Conservation (phyloP, 2,329 filamentous ascomycete species). For the Monosporascus sp. region DNA sequence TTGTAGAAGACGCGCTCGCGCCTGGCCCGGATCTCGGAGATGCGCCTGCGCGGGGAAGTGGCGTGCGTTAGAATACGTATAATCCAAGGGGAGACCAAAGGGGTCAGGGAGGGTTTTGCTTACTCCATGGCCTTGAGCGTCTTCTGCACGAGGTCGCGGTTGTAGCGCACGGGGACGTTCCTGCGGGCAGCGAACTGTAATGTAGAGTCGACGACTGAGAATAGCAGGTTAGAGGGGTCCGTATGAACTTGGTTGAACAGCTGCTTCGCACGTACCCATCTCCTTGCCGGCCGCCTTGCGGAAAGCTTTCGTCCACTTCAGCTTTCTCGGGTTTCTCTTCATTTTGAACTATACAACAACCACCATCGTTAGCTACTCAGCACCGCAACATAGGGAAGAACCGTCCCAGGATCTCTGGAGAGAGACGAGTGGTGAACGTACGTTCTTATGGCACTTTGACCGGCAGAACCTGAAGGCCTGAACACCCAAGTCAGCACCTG, state of each 20-base stretch:
- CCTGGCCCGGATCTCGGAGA: constrained; percentile 75
- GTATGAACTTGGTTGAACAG: constrained; percentile 26
- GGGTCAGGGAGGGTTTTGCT: not conserved
- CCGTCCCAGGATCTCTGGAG: too few species aligned
- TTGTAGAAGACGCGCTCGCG: constrained; percentile 92
- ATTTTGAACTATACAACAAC: constrained; percentile 63
- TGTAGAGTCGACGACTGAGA: constrained; percentile 75
- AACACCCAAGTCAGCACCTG: constrained; percentile 31
- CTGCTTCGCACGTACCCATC: constrained; percentile 4
- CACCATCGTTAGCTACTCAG: not conserved
- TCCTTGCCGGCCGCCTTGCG: constrained; percentile 77
- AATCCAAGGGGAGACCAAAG: too few species aligned
- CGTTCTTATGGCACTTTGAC: constrained; percentile 57
- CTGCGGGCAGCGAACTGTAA: constrained; percentile 87
- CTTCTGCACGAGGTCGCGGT: constrained; percentile 81
- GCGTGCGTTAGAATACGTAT: not conserved
- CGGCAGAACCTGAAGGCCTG: constrained; percentile 40
- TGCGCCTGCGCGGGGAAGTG: constrained; percentile 37
- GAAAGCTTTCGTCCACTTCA: constrained; percentile 96
- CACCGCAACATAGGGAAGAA: too few species aligned
- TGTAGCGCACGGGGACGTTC: constrained; percentile 93
- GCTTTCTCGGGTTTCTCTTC: constrained; percentile 95
- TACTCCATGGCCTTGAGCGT: constrained; percentile 85
- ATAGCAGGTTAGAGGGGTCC: constrained; percentile 42
- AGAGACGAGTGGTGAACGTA: constrained; percentile 17